A percentile compares a stretch with the other conserved stretches of the same genome.
phyloP scores from a whole-genome alignment of 345 rosid genomes.

The sweet orange (Citrus sinensis) region DVS_A1.0 CM039162.1:25410501-25411000 shows the following conservation, averaged over 20 bases:
- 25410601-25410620: not conserved
- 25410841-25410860: constrained; percentile 4
- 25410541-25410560: constrained; percentile 96
- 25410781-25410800: constrained; percentile 81
- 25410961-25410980: rapidly evolving
- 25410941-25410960: too few species aligned
- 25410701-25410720: not conserved
- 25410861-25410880: not conserved
- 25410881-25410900: not conserved
- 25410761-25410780: constrained; percentile 82
- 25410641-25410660: not conserved
- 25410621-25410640: not conserved
- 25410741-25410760: constrained; percentile 71
- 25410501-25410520: constrained; percentile 55
- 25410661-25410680: not conserved
- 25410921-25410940: too few species aligned
- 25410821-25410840: constrained; percentile 25
- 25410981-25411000: too few species aligned
- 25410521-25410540: constrained; percentile 87
- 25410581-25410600: not conserved
- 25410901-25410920: too few species aligned
- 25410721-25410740: constrained; percentile 20
- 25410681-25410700: not conserved
- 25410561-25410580: constrained; percentile 7
- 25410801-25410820: constrained; percentile 98